Evolutionary conservation across 148 eudicot species (phyloP).

Genomic region (Fagopyrum esculentum): DNA sequence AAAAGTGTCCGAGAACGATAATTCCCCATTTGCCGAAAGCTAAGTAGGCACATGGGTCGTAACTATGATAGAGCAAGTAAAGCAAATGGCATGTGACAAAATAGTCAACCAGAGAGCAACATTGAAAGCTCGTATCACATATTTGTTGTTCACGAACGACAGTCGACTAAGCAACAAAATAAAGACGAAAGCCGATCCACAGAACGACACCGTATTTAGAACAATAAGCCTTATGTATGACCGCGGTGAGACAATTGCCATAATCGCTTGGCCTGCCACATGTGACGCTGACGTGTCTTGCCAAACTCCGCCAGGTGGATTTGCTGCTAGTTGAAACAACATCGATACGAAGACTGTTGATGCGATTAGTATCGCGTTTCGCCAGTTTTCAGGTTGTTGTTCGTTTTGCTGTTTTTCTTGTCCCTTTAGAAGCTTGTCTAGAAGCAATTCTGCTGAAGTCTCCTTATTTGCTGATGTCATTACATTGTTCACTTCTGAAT

Average conservation of each 20-base stretch:
- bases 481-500: not conserved
- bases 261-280: not conserved
- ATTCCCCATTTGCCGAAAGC: not conserved
- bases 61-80: not conserved
- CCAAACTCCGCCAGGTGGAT: constrained; percentile 3
- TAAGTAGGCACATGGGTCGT: not conserved
- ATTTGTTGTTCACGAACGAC: no score
- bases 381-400: not conserved
- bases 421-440: no score
- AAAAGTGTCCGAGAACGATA: no score
- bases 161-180: no score
- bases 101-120: not conserved
- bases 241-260: not conserved
- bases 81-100: not conserved
- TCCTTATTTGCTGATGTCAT: no score
- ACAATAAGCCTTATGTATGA: not conserved
- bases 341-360: not conserved
- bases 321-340: not conserved
- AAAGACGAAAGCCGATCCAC: not conserved
- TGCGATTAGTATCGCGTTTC: constrained; percentile 3
- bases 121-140: not conserved
- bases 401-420: not conserved
- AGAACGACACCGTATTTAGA: not conserved
- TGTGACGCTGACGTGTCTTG: not conserved
- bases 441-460: no score